Percentiles rank a stretch among this genome's conserved stretches.
phyloP scores from a whole-genome alignment of 306 rosid species.

The Cyclanthera cordifolia region DNA sequence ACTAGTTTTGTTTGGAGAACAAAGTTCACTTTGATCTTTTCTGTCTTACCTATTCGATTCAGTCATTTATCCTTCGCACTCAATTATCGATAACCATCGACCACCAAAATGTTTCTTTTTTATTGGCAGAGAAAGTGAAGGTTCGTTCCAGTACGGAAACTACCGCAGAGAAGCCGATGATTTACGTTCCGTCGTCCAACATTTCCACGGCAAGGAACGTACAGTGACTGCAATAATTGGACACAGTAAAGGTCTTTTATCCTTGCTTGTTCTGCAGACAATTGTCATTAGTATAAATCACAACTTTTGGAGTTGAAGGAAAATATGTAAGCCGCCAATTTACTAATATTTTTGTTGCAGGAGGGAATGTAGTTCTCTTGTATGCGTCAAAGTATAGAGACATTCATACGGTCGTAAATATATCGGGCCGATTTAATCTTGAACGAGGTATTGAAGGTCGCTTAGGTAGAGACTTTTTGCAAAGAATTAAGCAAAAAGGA shows the following conservation, averaged over 20 bases:
- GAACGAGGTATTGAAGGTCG: constrained; percentile 73
- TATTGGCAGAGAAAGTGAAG: constrained; percentile 77
- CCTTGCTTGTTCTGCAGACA: neutral
- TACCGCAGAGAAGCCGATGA: constrained; percentile 76
- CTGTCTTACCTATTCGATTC: neutral
- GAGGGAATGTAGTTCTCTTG: constrained; percentile 72
- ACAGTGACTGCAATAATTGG: constrained; percentile 54
- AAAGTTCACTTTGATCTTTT: neutral
- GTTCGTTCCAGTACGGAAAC: constrained; percentile 70
- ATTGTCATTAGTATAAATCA: neutral
- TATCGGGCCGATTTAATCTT: constrained; percentile 82
- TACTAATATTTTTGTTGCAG: constrained; percentile 27
- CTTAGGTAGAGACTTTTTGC: constrained; percentile 58
- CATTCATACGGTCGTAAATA: constrained; percentile 47
- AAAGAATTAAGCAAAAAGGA: constrained; percentile 64
- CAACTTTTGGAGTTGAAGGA: constrained; percentile 15
- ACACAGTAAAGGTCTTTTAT: constrained; percentile 71
- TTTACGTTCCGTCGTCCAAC: constrained; percentile 48
- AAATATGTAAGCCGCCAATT: constrained; percentile 14
- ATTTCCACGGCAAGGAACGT: constrained; percentile 41
- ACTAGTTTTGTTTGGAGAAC: neutral
- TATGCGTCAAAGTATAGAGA: constrained; percentile 72
- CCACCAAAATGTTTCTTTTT: constrained; percentile 1
- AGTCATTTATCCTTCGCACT: neutral
- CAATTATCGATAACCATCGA: neutral